A percentile compares a stretch with the other conserved stretches of the same genome.
Conservation (phyloP, 192 early-diverging fungal genomes). For the Geranomyces variabilis region DNA sequence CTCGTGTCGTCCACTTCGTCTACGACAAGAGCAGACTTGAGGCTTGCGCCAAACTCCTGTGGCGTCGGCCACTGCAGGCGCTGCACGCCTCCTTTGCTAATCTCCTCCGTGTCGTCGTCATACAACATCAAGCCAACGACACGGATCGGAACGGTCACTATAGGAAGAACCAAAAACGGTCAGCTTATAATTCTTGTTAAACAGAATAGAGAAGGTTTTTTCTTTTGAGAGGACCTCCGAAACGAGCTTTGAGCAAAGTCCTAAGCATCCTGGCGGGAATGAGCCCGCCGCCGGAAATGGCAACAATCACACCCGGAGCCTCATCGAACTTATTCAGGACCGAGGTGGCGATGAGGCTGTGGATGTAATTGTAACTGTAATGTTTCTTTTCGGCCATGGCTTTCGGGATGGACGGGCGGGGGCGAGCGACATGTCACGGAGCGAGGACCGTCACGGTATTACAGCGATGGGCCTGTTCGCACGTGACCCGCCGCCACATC, state of each 20-base stretch:
- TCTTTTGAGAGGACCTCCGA: too few relatives aligned
- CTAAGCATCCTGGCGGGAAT: constrained; percentile 28
- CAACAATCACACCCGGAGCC: constrained; percentile 15
- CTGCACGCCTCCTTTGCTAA: constrained; percentile 5
- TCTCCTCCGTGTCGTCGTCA: constrained; percentile 25
- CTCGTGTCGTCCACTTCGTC: constrained; percentile 29
- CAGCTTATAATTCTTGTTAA: too few relatives aligned
- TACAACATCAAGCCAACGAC: constrained; percentile 21
- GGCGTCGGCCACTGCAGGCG: constrained; percentile 17
- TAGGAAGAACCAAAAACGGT: too few relatives aligned
- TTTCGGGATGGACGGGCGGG: too few relatives aligned
- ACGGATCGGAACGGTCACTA: constrained; percentile 22
- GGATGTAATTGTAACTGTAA: constrained; percentile 27
- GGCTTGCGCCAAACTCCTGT: constrained; percentile 7
- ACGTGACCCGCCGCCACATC: too few relatives aligned
- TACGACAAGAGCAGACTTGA: constrained; percentile 10
- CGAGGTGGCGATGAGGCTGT: constrained; percentile 14
- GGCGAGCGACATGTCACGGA: too few relatives aligned
- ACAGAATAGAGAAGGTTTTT: too few relatives aligned
- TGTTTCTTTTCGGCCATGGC: constrained; percentile 11
- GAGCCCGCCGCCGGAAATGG: constrained; percentile 17
- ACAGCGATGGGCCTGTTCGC: too few relatives aligned
- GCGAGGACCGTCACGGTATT: too few relatives aligned
- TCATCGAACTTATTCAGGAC: neutral
- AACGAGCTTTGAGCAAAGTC: constrained; percentile 14